Evolutionary conservation across 306 rosid species (phyloP).

Genomic region (Vigna trinervia): DNA sequence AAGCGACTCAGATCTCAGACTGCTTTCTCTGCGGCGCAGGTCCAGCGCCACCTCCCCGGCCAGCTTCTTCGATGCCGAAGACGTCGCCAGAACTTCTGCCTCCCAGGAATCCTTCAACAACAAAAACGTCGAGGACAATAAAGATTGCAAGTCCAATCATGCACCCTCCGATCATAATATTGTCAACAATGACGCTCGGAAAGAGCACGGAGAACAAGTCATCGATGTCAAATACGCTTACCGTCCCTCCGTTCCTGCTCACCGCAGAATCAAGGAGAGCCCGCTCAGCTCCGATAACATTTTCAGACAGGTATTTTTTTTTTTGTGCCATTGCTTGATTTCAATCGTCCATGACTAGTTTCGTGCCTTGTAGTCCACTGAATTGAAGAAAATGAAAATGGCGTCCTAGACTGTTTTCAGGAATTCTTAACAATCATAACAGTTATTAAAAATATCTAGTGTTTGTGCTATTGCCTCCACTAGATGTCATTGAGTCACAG

Average conservation of each 20-base stretch:
- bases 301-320: slow-evolving; percentile 68
- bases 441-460: not conserved
- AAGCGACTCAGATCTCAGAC: slow-evolving; percentile 59
- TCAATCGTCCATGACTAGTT: slow-evolving; percentile 36
- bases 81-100: slow-evolving; percentile 43
- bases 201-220: slow-evolving; percentile 35
- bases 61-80: slow-evolving; percentile 39
- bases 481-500: not conserved
- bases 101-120: slow-evolving; percentile 44
- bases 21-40: slow-evolving; percentile 61
- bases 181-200: slow-evolving; percentile 4
- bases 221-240: slow-evolving; percentile 53
- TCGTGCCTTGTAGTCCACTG: slow-evolving; percentile 11
- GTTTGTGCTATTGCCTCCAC: not conserved
- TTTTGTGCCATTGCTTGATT: slow-evolving; percentile 7
- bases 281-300: slow-evolving; percentile 91
- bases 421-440: not conserved
- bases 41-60: slow-evolving; percentile 38
- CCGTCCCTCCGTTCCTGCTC: slow-evolving; percentile 89
- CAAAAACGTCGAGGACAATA: slow-evolving; percentile 42
- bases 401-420: not conserved
- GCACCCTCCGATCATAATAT: slow-evolving; percentile 24
- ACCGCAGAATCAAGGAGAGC: slow-evolving; percentile 79
- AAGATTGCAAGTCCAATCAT: slow-evolving; percentile 49
- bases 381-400: not conserved